A percentile compares a stretch with the other conserved stretches of the same genome.
phyloP scores from a whole-genome alignment of 2,329 filamentous ascomycete species.

The Pseudogymnoascus sp. region DNA sequence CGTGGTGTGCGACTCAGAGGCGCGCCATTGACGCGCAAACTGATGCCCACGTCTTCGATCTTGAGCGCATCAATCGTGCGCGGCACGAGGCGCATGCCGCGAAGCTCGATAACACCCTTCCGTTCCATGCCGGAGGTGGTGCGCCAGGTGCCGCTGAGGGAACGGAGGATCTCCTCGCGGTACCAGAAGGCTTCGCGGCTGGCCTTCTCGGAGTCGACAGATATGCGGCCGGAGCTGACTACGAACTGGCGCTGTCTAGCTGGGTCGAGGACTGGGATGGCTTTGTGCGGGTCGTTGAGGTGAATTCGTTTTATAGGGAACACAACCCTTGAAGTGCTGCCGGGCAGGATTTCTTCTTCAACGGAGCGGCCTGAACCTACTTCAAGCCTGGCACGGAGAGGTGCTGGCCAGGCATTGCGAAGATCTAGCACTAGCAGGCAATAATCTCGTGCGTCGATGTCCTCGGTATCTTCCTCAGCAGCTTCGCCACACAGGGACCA shows the following conservation, averaged over 20 bases:
- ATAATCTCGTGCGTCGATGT: conserved; percentile 52
- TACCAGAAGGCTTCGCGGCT: conserved; percentile 88
- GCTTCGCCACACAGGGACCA: conserved; percentile 44
- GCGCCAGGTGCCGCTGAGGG: conserved; percentile 65
- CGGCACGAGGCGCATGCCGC: conserved; percentile 63
- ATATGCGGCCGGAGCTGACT: conserved; percentile 71
- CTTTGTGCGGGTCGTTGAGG: conserved; percentile 66
- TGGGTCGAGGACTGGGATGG: conserved; percentile 74
- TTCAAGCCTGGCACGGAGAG: conserved; percentile 60
- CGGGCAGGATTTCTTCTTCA: conserved; percentile 52
- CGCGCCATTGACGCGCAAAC: conserved; percentile 43
- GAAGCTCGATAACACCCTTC: conserved; percentile 68
- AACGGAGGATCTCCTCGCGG: conserved; percentile 69
- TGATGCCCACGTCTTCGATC: conserved; percentile 68
- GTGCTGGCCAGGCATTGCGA: conserved; percentile 82
- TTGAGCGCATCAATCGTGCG: conserved; percentile 80
- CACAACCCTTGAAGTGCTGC: conserved; percentile 66
- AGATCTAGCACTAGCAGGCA: conserved; percentile 78
- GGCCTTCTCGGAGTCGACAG: conserved; percentile 70
- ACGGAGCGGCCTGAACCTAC: conserved; percentile 21
- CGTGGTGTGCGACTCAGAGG: conserved; percentile 16
- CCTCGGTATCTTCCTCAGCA: conserved; percentile 18
- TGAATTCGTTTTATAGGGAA: conserved; percentile 70
- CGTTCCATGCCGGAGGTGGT: conserved; percentile 41
- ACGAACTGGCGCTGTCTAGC: conserved; percentile 88